Percentiles rank a stretch among this genome's conserved stretches.
phyloP scores from a whole-genome alignment of 345 rosid genomes.

The Cardamine chenopodiifolia region DNA sequence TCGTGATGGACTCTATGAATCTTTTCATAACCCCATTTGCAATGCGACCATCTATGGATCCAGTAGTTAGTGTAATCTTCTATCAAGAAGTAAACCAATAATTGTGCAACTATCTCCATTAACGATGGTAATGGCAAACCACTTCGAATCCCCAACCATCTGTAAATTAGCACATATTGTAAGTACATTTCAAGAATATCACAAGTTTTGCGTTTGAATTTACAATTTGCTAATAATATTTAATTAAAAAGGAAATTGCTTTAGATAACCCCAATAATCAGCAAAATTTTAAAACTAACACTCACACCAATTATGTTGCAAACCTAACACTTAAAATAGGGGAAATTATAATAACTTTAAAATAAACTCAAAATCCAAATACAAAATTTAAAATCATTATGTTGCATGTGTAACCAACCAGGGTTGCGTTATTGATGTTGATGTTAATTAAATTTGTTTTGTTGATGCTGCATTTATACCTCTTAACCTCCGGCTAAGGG shows the following conservation, averaged over 20 bases:
- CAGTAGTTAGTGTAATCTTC: constrained; percentile 86
- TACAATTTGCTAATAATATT: background rate
- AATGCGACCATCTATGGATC: constrained; percentile 72
- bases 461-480: background rate
- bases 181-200: background rate
- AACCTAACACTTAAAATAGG: background rate
- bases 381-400: background rate
- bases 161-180: constrained; percentile 27
- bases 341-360: too few species aligned
- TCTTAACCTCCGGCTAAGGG: background rate
- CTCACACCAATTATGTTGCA: background rate
- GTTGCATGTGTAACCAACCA: background rate
- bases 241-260: background rate
- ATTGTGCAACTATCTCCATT: constrained; percentile 65
- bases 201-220: background rate
- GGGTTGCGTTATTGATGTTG: background rate
- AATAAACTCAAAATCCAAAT: background rate
- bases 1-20: constrained; percentile 80
- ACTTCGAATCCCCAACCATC: constrained; percentile 65
- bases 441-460: background rate
- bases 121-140: constrained; percentile 74
- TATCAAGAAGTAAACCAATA: constrained; percentile 69
- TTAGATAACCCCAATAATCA: background rate
- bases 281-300: background rate
- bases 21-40: constrained; percentile 75